Evolutionary conservation across 805 yeast genomes (phyloP), one percentile per base, ranked within the genome.

Genomic region (Dipodascus geniculatus): DNA sequence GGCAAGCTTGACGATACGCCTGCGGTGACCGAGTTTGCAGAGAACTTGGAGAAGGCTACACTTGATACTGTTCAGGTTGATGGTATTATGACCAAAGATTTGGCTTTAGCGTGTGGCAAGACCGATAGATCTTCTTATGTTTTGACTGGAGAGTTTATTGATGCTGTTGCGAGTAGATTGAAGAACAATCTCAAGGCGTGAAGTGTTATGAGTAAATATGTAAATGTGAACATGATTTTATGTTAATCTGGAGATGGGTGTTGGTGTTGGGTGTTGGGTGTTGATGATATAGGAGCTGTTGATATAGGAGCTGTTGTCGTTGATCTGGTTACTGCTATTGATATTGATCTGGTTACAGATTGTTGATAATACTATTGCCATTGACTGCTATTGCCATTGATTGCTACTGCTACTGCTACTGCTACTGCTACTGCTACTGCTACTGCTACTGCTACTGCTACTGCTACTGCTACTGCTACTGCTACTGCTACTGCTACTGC

Each of bases 41-140:
- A 85, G 62, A 68, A 72, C 51, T 75, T 91, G 60, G 97, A 91
- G 75, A 72, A 76, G 66, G 95, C 96, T 53, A 87, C 91, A 50
- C 72, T 87, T 57, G 93, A 87, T 61, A 86, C 96, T 24, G 98
- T 91, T 38, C 80, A 79, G 57, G 71, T 74, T 33, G 96, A 87
- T 66, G 85, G 85, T 54, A 83, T 83, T 65, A 91, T 91, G 97
- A 91, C 98, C 65, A 91, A 91, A 75, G 98, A 91, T 71, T 78
- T 91, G 68, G 96, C 97, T 9, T 77, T 90, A 59, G 87, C 95
- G 52, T 78, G 81, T 62, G 96, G 96, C 57, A 85, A 82, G 73
- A 86, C 95, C 53, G 85, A 82, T 61, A 83, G 96, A 69, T 72
- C 81, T 19, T 65, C 84, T 38, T 90, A 87, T 62, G 97, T 89